A percentile compares a stretch with the other conserved stretches of the same genome.
Conservation (phyloP, 2,329 filamentous ascomycete species). For the Rutstroemia sp. region DNA sequence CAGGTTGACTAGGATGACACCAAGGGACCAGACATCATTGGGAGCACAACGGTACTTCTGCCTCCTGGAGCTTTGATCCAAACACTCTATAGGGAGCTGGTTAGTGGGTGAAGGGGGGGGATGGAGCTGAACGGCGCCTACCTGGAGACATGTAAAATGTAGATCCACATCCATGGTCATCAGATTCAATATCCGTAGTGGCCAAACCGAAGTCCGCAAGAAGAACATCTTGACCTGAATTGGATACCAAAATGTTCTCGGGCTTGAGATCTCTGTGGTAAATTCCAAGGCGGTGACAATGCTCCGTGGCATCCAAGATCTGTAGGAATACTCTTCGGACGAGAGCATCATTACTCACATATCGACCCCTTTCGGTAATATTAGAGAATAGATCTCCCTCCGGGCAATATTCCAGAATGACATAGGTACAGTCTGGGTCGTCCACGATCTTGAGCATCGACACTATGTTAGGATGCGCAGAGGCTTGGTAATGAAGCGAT, state of each 20-base stretch:
- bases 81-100: constrained; percentile 61
- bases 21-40: constrained; percentile 97
- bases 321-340: constrained; percentile 87
- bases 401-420: constrained; percentile 93
- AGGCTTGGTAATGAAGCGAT: constrained; percentile 80
- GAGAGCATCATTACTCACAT: constrained; percentile 84
- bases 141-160: constrained; percentile 99
- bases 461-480: constrained; percentile 85
- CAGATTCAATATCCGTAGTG: constrained; percentile 73
- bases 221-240: constrained; percentile 84
- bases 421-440: constrained; percentile 85
- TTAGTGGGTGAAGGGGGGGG: constrained; percentile 19
- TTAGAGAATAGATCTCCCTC: constrained; percentile 96
- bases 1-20: constrained; percentile 94
- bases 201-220: constrained; percentile 96
- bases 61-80: constrained; percentile 66
- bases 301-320: constrained; percentile 91
- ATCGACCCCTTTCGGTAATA: constrained; percentile 91
- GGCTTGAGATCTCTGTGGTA: constrained; percentile 98
- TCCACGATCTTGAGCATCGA: constrained; percentile 92
- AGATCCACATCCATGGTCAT: constrained; percentile 95
- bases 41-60: constrained; percentile 83
- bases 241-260: constrained; percentile 91
- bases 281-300: constrained; percentile 88
- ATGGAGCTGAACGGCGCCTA: constrained; percentile 41